Percentiles rank a stretch among this genome's conserved stretches.
Evolutionary conservation across 176 grass and related monocot species (phyloP).

Genomic region (Bromus sterilis): DNA sequence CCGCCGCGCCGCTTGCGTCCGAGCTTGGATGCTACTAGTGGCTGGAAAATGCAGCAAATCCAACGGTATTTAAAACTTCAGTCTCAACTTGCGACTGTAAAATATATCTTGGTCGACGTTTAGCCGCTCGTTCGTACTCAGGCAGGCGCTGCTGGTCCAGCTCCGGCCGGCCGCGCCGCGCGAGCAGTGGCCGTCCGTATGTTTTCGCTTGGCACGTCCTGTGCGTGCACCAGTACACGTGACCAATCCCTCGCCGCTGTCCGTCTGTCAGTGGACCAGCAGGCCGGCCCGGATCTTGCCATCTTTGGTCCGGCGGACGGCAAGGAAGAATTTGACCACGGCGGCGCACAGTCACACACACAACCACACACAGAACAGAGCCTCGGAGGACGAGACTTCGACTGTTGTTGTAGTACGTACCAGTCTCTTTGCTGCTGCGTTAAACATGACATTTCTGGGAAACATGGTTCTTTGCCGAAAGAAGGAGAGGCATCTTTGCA

Average conservation of each 20-base stretch:
- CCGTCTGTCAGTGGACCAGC: slow-evolving; percentile 31
- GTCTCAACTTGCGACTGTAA: neutral
- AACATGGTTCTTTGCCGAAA: neutral
- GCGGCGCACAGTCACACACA: neutral
- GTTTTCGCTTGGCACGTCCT: slow-evolving; percentile 20
- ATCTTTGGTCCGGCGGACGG: slow-evolving; percentile 33
- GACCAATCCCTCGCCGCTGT: slow-evolving; percentile 29
- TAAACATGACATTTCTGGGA: neutral
- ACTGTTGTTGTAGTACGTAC: no score
- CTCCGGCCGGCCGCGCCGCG: neutral
- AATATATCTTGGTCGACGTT: neutral
- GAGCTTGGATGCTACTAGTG: neutral
- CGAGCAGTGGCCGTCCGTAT: slow-evolving; percentile 21
- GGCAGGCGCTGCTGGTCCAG: slow-evolving; percentile 35
- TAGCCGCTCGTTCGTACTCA: neutral
- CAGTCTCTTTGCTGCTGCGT: no score
- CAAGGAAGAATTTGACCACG: slow-evolving; percentile 20
- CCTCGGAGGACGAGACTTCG: neutral
- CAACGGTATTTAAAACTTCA: neutral
- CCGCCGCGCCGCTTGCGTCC: neutral
- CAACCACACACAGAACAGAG: no score
- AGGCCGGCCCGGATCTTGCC: slow-evolving; percentile 19
- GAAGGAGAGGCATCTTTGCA: neutral
- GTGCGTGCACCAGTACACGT: slow-evolving; percentile 39
- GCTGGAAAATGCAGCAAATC: neutral